Evolutionary conservation across 2,329 filamentous ascomycete genomes (phyloP), one percentile per base, ranked within the genome.

Genomic region (Fusarium xyrophilum): DNA sequence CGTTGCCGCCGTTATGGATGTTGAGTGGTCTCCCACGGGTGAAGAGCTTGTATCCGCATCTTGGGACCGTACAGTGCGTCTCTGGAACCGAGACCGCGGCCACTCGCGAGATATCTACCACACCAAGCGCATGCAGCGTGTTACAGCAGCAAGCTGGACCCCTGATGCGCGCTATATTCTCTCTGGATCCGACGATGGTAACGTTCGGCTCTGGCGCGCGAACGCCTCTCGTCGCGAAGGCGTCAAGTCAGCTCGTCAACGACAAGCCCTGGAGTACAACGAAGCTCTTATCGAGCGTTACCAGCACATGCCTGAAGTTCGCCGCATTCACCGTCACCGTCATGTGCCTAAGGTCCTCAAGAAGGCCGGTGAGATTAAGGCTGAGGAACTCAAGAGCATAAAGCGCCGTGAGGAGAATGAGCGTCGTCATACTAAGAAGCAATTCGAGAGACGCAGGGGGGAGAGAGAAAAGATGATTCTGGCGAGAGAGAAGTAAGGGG

Each of bases 121-220:
- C 82, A 98, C 96, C 21, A 97, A 97, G 81, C 89, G 96, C 68
- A 97, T 97, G 95, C 95, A 98, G 82, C 88, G 95, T 72, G 93
- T 97, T 58, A 96, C 96, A 82, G 90, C 91, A 13, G 89, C 89
- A 48, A 88, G 87, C 65, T 98, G 92, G 85, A 96, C 93, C 0
- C 92, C 93, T 9, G 96, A 99, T 78, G 90, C 91, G 70, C 92
- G 92, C 73, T 99, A 97, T 77, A 82, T 99, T 25, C 86, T 99
- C 47, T 93, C 91, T 8, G 96, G 95, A 43, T 96, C 91, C 17
- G 96, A 98, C 77, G 96, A 98, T 77, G 96, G 96, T 68, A 97
- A 97, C 77, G 86, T 85, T 55, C 80, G 95, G 36, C 82, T 99
- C 38, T 99, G 96, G 96, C 88, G 96, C 67, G 89, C 93, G 35